Percentiles rank a stretch among this genome's conserved stretches.
Conservation (phyloP, 2,329 filamentous ascomycete genomes). For the Penicillium sp. region DNA sequence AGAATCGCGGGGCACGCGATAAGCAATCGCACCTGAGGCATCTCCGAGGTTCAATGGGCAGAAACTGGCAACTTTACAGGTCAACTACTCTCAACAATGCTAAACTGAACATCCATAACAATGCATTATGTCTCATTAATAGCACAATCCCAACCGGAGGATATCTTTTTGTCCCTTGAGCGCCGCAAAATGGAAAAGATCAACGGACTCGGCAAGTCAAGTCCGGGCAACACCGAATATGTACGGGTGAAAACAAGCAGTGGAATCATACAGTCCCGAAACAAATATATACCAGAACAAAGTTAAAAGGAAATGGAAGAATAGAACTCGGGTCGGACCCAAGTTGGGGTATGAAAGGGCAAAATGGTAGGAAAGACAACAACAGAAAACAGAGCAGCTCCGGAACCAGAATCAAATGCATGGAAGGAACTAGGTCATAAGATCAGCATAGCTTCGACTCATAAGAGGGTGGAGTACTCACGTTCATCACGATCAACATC, state of each 20-base stretch:
- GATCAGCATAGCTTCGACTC: neutral
- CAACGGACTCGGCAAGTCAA: conserved; percentile 8
- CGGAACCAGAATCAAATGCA: conserved; percentile 37
- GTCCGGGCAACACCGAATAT: conserved; percentile 13
- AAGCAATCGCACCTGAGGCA: conserved; percentile 11
- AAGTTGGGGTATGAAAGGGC: conserved; percentile 5
- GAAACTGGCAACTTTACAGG: too few species aligned
- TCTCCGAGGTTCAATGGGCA: neutral
- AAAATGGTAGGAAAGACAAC: conserved; percentile 5
- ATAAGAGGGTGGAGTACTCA: conserved; percentile 51
- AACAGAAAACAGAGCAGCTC: conserved; percentile 5
- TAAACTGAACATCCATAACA: conserved; percentile 7
- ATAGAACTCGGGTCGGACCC: conserved; percentile 5
- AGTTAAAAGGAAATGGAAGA: conserved; percentile 5
- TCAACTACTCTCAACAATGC: neutral
- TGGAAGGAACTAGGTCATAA: conserved; percentile 37
- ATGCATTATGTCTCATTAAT: conserved; percentile 21
- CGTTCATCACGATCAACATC: conserved; percentile 97
- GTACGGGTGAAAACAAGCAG: conserved; percentile 13
- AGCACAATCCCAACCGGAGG: conserved; percentile 15
- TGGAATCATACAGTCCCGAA: conserved; percentile 22
- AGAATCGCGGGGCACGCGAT: conserved; percentile 15
- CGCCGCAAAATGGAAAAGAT: conserved; percentile 18
- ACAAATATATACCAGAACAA: conserved; percentile 7
- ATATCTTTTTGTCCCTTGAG: conserved; percentile 23